These are phyloP conservation scores for Annona cherimola DNA, from an alignment of 164 flowering plant species.

Conservation along the genomic window DNA sequence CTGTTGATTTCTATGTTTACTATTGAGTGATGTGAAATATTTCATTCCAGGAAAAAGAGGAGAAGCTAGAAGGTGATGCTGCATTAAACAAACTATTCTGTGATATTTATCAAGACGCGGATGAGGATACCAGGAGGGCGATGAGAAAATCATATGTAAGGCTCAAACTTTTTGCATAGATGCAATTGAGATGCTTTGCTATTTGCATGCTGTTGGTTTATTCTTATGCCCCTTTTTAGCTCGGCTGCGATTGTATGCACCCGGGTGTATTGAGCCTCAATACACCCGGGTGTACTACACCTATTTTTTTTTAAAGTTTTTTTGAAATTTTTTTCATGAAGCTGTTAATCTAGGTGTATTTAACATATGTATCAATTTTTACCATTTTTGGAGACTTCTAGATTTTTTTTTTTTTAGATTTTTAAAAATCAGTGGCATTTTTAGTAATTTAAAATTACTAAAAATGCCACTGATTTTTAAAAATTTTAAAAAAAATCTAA, in stretches of 20 bases:
- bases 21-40: background rate
- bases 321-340: too few relatives aligned
- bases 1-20: background rate
- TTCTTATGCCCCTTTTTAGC: background rate
- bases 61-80: slow-evolving; percentile 97
- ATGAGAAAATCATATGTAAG: slow-evolving; percentile 96
- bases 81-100: slow-evolving; percentile 89
- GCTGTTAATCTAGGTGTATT: too few relatives aligned
- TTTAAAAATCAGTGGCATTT: too few relatives aligned
- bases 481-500: too few relatives aligned
- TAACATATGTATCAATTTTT: too few relatives aligned
- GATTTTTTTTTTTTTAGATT: too few relatives aligned
- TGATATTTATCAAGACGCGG: slow-evolving; percentile 78
- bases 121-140: slow-evolving; percentile 89
- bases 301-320: too few relatives aligned
- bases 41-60: slow-evolving; percentile 81
- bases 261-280: background rate
- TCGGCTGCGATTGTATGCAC: background rate
- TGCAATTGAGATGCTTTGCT: background rate
- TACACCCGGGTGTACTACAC: too few relatives aligned
- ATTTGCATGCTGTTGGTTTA: background rate
- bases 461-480: too few relatives aligned
- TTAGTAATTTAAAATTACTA: too few relatives aligned
- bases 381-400: too few relatives aligned
- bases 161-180: background rate